Conservation (phyloP, 345 rosid genomes). For the Turritis glabra region DNA sequence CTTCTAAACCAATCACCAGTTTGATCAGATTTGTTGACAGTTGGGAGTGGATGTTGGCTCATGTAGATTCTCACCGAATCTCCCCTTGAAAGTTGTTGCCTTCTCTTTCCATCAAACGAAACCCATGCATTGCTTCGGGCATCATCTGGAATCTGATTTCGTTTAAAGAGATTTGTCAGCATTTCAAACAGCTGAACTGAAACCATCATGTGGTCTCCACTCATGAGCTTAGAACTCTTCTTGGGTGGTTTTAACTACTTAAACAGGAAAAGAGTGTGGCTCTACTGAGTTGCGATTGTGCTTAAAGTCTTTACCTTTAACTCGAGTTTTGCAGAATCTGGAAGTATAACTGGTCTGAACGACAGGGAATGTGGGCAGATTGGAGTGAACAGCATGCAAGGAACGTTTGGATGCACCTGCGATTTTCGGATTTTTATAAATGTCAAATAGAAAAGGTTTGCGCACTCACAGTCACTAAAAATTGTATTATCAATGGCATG, state of each 20-base stretch:
- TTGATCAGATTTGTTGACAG: constrained; percentile 91
- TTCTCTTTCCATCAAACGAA: constrained; percentile 96
- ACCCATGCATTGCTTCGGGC: constrained; percentile 99
- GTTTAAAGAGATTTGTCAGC: background rate
- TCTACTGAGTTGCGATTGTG: constrained; percentile 1
- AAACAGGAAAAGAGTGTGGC: background rate
- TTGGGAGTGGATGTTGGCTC: constrained; percentile 98
- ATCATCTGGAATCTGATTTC: constrained; percentile 77
- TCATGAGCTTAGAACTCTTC: background rate
- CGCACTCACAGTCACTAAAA: background rate
- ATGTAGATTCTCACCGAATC: constrained; percentile 83
- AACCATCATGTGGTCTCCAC: background rate
- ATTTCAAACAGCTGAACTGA: constrained; percentile 6
- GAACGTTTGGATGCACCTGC: constrained; percentile 99
- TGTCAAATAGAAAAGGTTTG: background rate
- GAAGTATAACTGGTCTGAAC: constrained; percentile 96
- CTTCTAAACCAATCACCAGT: constrained; percentile 97
- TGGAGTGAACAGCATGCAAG: constrained; percentile 97
- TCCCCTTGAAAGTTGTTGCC: constrained; percentile 96
- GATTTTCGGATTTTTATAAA: background rate
- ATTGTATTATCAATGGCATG: background rate
- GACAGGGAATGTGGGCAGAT: constrained; percentile 98
- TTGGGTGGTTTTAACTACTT: background rate
- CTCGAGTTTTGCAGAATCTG: constrained; percentile 94
- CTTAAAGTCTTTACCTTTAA: constrained; percentile 60